Evolutionary conservation across 345 rosid genomes (phyloP).

Genomic region (Zanthoxylum bungeanum): DNA sequence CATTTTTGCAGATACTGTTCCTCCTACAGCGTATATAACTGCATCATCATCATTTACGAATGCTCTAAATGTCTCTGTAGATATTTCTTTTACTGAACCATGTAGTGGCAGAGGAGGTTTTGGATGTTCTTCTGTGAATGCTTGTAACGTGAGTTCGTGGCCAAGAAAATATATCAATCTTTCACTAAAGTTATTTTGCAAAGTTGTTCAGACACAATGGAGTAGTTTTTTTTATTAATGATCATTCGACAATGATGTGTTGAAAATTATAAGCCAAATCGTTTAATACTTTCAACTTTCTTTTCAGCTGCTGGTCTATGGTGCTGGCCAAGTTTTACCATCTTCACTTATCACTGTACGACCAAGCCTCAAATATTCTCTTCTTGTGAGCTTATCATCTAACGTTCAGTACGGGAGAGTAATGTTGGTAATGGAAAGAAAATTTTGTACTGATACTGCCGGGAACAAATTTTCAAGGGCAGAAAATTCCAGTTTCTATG

Average conservation of each 20-base stretch:
- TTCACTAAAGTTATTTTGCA: neutral
- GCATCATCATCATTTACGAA: slow-evolving; percentile 70
- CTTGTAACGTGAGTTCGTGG: slow-evolving; percentile 90
- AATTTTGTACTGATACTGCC: slow-evolving; percentile 67
- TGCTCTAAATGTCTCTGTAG: slow-evolving; percentile 66
- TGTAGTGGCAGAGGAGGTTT: slow-evolving; percentile 76
- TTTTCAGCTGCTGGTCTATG: slow-evolving; percentile 86
- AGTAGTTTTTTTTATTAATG: neutral
- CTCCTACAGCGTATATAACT: slow-evolving; percentile 70
- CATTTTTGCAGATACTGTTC: slow-evolving; percentile 63
- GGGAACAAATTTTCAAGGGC: slow-evolving; percentile 73
- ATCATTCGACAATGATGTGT: neutral
- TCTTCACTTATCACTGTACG: slow-evolving; percentile 57
- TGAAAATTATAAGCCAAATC: neutral
- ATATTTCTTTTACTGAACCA: slow-evolving; percentile 72
- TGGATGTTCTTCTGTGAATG: slow-evolving; percentile 65
- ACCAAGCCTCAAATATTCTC: slow-evolving; percentile 58
- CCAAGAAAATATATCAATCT: slow-evolving; percentile 16
- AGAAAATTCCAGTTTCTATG: slow-evolving; percentile 57
- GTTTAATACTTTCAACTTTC: slow-evolving; percentile 13
- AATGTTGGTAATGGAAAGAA: slow-evolving; percentile 67
- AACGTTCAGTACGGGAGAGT: slow-evolving; percentile 54
- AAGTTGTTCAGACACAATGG: neutral
- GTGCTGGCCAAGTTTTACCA: slow-evolving; percentile 82
- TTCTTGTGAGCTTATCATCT: slow-evolving; percentile 63